Evolutionary conservation across 2,329 filamentous ascomycete genomes (phyloP), one percentile per base, ranked within the genome.

Genomic region (Ilyonectria mors-panacis): DNA sequence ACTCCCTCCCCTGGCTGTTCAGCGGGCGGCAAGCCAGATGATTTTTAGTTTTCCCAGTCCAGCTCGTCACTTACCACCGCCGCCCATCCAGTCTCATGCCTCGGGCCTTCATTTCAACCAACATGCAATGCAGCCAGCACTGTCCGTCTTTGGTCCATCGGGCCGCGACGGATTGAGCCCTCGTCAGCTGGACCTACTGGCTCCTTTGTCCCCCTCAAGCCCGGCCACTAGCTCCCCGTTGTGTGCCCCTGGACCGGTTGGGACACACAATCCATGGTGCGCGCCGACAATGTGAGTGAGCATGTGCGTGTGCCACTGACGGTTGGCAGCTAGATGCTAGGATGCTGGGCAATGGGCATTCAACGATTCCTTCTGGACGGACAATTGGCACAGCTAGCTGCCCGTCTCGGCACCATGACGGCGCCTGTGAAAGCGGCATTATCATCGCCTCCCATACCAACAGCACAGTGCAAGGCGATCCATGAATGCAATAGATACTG

Each of bases 101-200:
- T 54, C 53, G 59, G 59, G 47, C 68, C 66, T 63, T 71, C 54
- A 53, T 63, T 69, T 61, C 50, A 58, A 62, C 59, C 59, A 65
- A 61, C 69, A 67, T 67, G 66, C 60, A 66, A 64, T 62, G 65
- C 61, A 45, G 50, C 47, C 59, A 63, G 56, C 45, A 47, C 26
- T 44, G 33, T 33, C 19, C 35, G 30, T 45, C 19, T 56, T 58
- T 58, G 44, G 50, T 51, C 42, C 57, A 44, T 56, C 56, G 56
- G 65, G 48, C 61, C 55, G 61, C 51, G 47, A 44, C 45, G 50
- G 65, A 59, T 59, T 59, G 59, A 58, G 59, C 26, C 48, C 48
- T 50, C 50, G 39, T 59, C 65, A 66, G 53, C 64, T 61, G 30
- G 42, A 54, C 50, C 37, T 50, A 45, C 50, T 57, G 23, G 21